Conservation (phyloP, 179 eudicot species). For the Pouteria campechiana region DNA sequence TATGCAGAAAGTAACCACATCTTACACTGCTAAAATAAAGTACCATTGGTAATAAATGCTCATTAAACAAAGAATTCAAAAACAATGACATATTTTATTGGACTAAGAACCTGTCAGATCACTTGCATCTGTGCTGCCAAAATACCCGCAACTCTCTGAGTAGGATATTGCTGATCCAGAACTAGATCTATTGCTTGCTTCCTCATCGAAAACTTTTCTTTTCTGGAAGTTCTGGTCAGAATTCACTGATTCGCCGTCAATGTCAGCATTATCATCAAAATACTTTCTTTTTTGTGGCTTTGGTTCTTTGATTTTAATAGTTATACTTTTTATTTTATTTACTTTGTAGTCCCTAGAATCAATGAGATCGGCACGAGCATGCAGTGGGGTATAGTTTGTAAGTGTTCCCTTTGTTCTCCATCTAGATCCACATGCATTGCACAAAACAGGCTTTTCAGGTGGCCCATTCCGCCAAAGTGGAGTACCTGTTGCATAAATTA, state of each 20-base stretch:
- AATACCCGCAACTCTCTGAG: slow-evolving; percentile 78
- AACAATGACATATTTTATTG: no score
- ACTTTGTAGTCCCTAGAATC: slow-evolving; percentile 56
- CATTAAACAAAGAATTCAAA: no score
- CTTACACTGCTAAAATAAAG: no score
- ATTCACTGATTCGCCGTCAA: slow-evolving; percentile 23
- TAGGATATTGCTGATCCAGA: slow-evolving; percentile 95
- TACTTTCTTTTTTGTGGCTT: slow-evolving; percentile 68
- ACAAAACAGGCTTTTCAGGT: slow-evolving; percentile 94
- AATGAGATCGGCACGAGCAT: slow-evolving; percentile 69
- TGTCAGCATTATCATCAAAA: slow-evolving; percentile 23
- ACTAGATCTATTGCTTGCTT: slow-evolving; percentile 88
- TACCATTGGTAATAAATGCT: no score
- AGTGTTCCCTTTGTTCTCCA: slow-evolving; percentile 99
- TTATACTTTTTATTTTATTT: slow-evolving; percentile 38
- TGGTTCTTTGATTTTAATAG: slow-evolving; percentile 60
- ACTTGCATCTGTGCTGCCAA: slow-evolving; percentile 76
- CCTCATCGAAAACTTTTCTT: slow-evolving; percentile 63
- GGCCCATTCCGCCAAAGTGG: slow-evolving; percentile 99
- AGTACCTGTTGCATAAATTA: slow-evolving; percentile 47
- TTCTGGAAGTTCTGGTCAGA: slow-evolving; percentile 37
- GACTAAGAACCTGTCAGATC: slow-evolving; percentile 84
- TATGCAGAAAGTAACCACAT: no score
- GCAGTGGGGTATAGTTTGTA: slow-evolving; percentile 84
- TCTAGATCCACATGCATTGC: slow-evolving; percentile 98